Evolutionary conservation across 2,329 filamentous ascomycete species (phyloP).

Genomic region (Phaeosphaeriaceae sp.): DNA sequence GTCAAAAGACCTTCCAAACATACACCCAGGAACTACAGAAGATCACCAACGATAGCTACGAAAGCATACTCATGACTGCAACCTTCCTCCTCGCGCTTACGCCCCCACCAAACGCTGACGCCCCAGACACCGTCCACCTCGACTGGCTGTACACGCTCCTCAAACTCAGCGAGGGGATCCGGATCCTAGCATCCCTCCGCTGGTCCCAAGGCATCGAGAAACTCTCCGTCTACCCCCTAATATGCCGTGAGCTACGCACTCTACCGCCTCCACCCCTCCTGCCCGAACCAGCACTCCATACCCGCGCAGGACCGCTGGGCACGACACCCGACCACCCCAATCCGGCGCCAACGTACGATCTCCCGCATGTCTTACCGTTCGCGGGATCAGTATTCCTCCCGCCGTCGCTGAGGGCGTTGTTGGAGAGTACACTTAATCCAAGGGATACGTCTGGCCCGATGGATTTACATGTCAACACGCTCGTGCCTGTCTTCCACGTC

Average conservation of each 20-base stretch:
- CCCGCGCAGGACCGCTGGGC: slow-evolving; percentile 16
- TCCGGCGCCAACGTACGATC: slow-evolving; percentile 30
- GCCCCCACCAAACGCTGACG: slow-evolving; percentile 14
- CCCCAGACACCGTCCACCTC: slow-evolving; percentile 17
- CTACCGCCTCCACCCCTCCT: slow-evolving; percentile 37
- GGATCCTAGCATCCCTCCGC: slow-evolving; percentile 36
- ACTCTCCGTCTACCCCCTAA: slow-evolving; percentile 36
- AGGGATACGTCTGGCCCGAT: slow-evolving; percentile 10
- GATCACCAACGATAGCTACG: slow-evolving; percentile 43
- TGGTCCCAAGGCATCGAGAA: slow-evolving; percentile 42
- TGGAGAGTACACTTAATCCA: slow-evolving; percentile 23
- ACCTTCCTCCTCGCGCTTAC: slow-evolving; percentile 33
- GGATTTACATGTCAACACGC: slow-evolving; percentile 26
- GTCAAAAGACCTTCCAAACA: slow-evolving; percentile 32
- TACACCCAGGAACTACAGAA: slow-evolving; percentile 36
- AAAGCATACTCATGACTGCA: slow-evolving; percentile 36
- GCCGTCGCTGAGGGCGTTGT: slow-evolving; percentile 30
- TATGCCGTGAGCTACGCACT: slow-evolving; percentile 34
- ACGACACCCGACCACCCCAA: slow-evolving; percentile 34
- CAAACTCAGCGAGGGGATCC: slow-evolving; percentile 40
- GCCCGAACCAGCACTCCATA: slow-evolving; percentile 18
- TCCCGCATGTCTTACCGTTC: slow-evolving; percentile 7
- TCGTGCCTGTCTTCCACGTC: slow-evolving; percentile 38
- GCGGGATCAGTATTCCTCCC: slow-evolving; percentile 35
- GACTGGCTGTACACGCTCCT: slow-evolving; percentile 34